Base-by-base conservation (phyloP, 1,139 yeast genomes). In the Pneumocystis wakefieldiae region DNA sequence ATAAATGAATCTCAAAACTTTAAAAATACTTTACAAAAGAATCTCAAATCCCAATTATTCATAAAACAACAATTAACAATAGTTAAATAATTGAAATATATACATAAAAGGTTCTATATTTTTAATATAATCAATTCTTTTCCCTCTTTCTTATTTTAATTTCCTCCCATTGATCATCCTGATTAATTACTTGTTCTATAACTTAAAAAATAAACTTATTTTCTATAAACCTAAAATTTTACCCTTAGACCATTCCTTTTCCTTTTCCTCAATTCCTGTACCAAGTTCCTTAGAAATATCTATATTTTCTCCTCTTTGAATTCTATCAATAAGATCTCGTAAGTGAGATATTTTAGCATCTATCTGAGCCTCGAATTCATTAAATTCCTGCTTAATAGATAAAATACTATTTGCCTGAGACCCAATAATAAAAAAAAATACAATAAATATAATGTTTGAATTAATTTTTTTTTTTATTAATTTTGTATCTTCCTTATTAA, bases 201-300 rank as follows among this genome's bases (percentile, higher is more conserved):
- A 48, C 55, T 48, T 24, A 5, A 19, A 41, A 57, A 57, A 57
- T 24, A 24, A 37, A 57, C 3, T 19, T 4, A 19, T 37, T 37
- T 19, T 37, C 29, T 14, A 8, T 1, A 12, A 37, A 37, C 28
- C 10, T 19, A 37, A 59, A 55, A 48, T 12, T 28, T 17, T 59
- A 59, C 61, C 59, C 15, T 66, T 68, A 10, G 53, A 57, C 69
- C 69, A 68, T 38, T 65, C 66, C 36, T 39, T 57, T 48, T 68
- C 69, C 12, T 62, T 65, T 17, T 57, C 55, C 2, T 64, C 48
- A 12, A 61, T 41, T 14, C 70, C 69, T n/a, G 69, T 68, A 8
- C 69, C 67, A 19, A 68, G 60, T 37, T 68, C 70, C 19, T 59
- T 64, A 4, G 64, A 67, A 42, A 68, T 61, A 60, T 68, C 65